phyloP scores from a whole-genome alignment of 2,329 filamentous ascomycete species.

The Laburnicola sp. region DNA sequence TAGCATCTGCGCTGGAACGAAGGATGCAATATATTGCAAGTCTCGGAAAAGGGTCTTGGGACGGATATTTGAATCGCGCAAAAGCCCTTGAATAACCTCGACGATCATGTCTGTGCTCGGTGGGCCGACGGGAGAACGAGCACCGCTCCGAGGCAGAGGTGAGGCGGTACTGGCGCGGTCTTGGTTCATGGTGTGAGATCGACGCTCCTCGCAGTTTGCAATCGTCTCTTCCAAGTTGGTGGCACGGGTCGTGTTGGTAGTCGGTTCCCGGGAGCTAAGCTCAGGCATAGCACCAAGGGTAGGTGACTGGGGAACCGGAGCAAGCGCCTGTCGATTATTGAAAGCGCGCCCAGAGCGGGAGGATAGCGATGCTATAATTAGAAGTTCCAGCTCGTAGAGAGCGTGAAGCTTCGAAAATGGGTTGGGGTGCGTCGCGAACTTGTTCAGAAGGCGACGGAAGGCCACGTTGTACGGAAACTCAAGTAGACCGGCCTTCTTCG shows the following conservation, averaged over 20 bases:
- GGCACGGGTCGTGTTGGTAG: constrained; percentile 47
- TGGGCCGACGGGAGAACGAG: constrained; percentile 43
- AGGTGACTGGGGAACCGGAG: constrained; percentile 50
- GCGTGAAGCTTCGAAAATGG: constrained; percentile 84
- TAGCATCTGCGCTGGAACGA: constrained; percentile 60
- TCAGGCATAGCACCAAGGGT: constrained; percentile 51
- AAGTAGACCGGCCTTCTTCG: constrained; percentile 49
- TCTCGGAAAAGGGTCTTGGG: constrained; percentile 55
- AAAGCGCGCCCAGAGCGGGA: constrained; percentile 55
- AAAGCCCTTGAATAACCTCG: constrained; percentile 49
- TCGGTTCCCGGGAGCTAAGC: constrained; percentile 49
- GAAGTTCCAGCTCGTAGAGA: constrained; percentile 77
- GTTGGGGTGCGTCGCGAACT: constrained; percentile 87
- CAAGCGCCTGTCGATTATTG: constrained; percentile 46
- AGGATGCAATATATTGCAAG: constrained; percentile 61
- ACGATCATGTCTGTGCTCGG: constrained; percentile 50
- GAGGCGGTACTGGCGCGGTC: constrained; percentile 42
- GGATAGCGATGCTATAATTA: constrained; percentile 76
- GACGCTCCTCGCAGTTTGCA: constrained; percentile 69
- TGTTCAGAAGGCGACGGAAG: constrained; percentile 76
- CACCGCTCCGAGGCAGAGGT: constrained; percentile 41
- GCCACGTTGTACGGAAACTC: constrained; percentile 81
- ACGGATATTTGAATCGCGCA: constrained; percentile 50
- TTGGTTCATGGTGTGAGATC: constrained; percentile 59
- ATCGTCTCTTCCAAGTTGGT: constrained; percentile 66